phyloP scores from a whole-genome alignment of 2,329 filamentous ascomycete genomes.

The Triangularia verruculosa region DNA sequence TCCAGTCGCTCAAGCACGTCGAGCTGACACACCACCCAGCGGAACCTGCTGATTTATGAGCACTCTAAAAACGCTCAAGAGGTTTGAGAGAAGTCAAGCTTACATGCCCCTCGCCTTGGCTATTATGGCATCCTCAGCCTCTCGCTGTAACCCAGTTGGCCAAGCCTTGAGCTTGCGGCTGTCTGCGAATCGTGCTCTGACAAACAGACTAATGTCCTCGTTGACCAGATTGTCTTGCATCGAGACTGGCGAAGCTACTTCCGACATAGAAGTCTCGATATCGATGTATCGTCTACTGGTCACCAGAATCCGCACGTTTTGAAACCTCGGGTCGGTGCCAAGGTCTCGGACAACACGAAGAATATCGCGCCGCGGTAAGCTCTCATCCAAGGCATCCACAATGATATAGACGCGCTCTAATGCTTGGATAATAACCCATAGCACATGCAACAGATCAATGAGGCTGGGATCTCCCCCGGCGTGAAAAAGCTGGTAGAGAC shows the following conservation, averaged over 20 bases:
- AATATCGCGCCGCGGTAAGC: constrained; percentile 23
- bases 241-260: neutral
- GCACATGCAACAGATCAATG: neutral
- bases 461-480: neutral
- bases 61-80: constrained; percentile 9
- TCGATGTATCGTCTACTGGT: constrained; percentile 34
- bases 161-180: neutral
- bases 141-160: neutral
- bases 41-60: constrained; percentile 19
- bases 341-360: constrained; percentile 26
- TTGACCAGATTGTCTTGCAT: constrained; percentile 27
- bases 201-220: constrained; percentile 25
- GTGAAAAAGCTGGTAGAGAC: neutral
- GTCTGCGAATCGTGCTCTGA: neutral
- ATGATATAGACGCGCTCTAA: constrained; percentile 23
- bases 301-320: constrained; percentile 30
- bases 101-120: neutral
- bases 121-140: neutral
- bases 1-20: constrained; percentile 5
- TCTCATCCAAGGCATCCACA: constrained; percentile 35
- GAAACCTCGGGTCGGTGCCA: constrained; percentile 25
- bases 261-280: constrained; percentile 21
- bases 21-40: constrained; percentile 23
- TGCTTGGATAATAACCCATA: too few species aligned
- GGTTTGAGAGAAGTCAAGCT: neutral